Conservation (phyloP, 1,284 basidiomycete genomes). For the Apiotrichum montevideense region DNA sequence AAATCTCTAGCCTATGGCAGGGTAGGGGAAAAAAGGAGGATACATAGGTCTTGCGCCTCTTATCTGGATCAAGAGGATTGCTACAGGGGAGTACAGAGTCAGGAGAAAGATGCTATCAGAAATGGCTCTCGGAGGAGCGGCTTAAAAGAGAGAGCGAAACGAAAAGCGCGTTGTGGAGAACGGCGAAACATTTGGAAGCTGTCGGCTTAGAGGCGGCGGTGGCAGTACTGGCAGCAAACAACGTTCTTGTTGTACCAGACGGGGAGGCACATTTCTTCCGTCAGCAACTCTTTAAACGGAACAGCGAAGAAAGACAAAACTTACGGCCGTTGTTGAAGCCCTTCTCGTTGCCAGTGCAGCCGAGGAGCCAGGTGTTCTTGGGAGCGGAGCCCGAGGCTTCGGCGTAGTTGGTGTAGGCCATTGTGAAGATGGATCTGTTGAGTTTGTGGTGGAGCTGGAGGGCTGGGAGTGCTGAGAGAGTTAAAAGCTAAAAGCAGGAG, state of each 20-base stretch:
- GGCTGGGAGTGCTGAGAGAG: not conserved
- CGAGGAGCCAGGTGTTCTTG: not conserved
- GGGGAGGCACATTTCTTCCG: not conserved
- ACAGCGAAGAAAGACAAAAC: not conserved
- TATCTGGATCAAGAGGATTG: too few species aligned
- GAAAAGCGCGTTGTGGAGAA: too few species aligned
- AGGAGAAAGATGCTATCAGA: too few species aligned
- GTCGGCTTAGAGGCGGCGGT: not conserved
- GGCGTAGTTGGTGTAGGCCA: not conserved
- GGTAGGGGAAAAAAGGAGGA: too few species aligned
- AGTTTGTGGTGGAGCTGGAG: not conserved
- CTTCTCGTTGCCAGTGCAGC: not conserved
- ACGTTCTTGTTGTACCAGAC: not conserved
- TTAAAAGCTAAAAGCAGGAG: too few species aligned
- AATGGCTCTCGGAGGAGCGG: too few species aligned
- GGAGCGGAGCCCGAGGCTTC: not conserved
- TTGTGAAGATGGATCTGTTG: not conserved
- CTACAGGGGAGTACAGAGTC: too few species aligned
- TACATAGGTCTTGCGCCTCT: too few species aligned
- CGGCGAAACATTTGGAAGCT: too few species aligned
- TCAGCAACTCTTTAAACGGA: not conserved
- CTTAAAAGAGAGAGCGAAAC: too few species aligned
- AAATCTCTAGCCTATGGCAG: too few species aligned
- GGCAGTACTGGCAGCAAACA: constrained; percentile 1
- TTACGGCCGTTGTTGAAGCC: not conserved